Base-by-base conservation (phyloP, 805 yeast species). In the Jamesozyma rosinii region DNA sequence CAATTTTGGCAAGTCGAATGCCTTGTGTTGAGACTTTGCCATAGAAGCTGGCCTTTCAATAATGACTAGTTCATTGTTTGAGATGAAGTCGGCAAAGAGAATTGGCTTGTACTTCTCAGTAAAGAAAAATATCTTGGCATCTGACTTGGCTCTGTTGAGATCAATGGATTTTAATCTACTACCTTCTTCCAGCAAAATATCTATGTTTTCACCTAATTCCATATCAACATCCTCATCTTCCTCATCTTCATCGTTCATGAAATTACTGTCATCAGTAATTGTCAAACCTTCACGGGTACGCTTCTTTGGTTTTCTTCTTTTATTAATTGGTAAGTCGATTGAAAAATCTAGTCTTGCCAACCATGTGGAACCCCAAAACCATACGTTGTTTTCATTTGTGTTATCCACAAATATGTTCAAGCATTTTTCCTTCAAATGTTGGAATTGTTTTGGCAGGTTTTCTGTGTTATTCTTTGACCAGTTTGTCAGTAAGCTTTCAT, bases 301-400 rank as follows among this genome's bases (percentile, higher is more conserved):
- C 50, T 69, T 68, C 49, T 58, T 61, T n/a, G 58, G 49, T 31
- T 57, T 57, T 54, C 54, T 63, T 34, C 57, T 48, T 14, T 51
- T 59, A 31, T 49, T 60, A 42, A 71, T 61, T 13, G 85, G 82
- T 41, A 79, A 61, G 54, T 81, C 76, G 42, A 70, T 58, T 8
- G 71, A 60, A 49, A 84, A 63, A 60, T 90, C 90, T 40, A 90
- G 72, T 59, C 75, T 83, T 3, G 82, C 75, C 14, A 89, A 51
- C 95, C 95, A 90, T 41, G 75, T 75, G 18, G 83, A 71, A 1
- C 96, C 95, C 76, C 85, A 88, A n/a, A 87, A 64, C 96, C 96
- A 90, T 14, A 83, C 66, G 44, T 76, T 70, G 29, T 65, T 54
- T 1, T 64, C 50, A 29, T 65, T 62, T 3, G 59, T 55, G 9